phyloP scores from a whole-genome alignment of 192 early-diverging fungal species.

The Powellomyces hirtus region DNA sequence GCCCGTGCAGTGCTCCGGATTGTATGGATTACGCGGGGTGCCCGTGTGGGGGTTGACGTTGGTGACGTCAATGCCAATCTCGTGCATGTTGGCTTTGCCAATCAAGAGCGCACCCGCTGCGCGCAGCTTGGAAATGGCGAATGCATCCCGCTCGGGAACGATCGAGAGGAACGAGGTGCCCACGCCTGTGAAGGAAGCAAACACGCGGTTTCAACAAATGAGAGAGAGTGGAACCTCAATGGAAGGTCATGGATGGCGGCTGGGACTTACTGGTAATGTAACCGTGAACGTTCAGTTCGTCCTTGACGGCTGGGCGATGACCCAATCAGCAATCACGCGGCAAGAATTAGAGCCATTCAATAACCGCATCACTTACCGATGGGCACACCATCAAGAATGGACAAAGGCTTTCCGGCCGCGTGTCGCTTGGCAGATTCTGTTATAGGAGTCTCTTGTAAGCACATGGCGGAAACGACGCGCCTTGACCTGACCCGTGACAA shows the following conservation, averaged over 20 bases:
- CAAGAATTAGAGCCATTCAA: too few species aligned
- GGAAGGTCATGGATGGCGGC: too few species aligned
- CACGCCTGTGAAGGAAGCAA: constrained; percentile 17
- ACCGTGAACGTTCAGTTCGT: constrained; percentile 62
- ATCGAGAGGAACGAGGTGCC: constrained; percentile 64
- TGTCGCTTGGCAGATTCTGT: constrained; percentile 42
- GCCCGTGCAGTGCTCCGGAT: constrained; percentile 55
- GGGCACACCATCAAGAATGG: constrained; percentile 71
- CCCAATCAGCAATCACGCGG: too few species aligned
- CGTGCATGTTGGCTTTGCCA: constrained; percentile 73
- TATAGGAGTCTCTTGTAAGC: constrained; percentile 55
- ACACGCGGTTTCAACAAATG: too few species aligned
- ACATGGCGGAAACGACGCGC: constrained; percentile 26
- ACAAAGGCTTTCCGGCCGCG: constrained; percentile 39
- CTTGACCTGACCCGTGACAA: not conserved
- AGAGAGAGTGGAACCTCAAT: too few species aligned
- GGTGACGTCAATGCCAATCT: constrained; percentile 66
- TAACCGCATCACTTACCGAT: too few species aligned
- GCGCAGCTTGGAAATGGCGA: constrained; percentile 47
- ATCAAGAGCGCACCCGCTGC: constrained; percentile 62
- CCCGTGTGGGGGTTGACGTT: constrained; percentile 59
- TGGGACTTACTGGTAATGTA: constrained; percentile 36
- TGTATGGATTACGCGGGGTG: constrained; percentile 66
- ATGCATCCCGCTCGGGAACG: constrained; percentile 52
- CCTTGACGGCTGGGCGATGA: constrained; percentile 60